Base-by-base conservation (phyloP, 139 green algal species). In the Chara braunii region DNA sequence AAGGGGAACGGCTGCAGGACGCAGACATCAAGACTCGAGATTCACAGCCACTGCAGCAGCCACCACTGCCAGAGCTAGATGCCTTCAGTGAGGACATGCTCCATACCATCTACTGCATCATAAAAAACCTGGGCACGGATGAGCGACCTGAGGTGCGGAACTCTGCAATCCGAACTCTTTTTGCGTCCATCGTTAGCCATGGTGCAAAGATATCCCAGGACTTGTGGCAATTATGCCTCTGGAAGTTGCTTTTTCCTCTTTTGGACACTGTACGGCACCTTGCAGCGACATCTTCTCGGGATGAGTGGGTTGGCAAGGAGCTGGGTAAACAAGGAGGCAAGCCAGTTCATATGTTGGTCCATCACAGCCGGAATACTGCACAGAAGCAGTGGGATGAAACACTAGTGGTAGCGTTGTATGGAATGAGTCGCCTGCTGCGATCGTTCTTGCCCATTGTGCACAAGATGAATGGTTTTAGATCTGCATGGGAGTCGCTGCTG, bases 371-470 rank as follows among this genome's bases (percentile, higher is more conserved):
- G 64, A 96, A 96, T 79, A 89, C 83, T 34, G 87, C 88, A 74
- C 85, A 94, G 69, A 96, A 96, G 81, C 88, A 92, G 78, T 96
- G 90, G 90, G 90, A 94, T 33, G 90, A 95, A 68, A 95, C 88
- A 11, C 83, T 95, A 31, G 87, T 94, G 43, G 72, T 96, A 29
- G 78, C 80, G 3, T 70, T 96, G 24, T 78, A 53, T 12, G 90
- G 90, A 26, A 78, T 91, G 33, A 70, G 64, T 43, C 89, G 90
- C 61, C 79, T 96, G 64, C 74, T 96, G 48, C 79, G 82, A 2
- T 63, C 70, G 8, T 83, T 92, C 80, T 79, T 95, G 56, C 65
- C 78, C 2, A 45, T 81, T 3, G 65, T 95, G 22, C 36, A 79
- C 29, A 24, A 53, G 18, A 72, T 94, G 75, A 54, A 80, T 2